Conservation (phyloP, 1,284 basidiomycete genomes). For the Cutaneotrichosporon daszewskae region DNA sequence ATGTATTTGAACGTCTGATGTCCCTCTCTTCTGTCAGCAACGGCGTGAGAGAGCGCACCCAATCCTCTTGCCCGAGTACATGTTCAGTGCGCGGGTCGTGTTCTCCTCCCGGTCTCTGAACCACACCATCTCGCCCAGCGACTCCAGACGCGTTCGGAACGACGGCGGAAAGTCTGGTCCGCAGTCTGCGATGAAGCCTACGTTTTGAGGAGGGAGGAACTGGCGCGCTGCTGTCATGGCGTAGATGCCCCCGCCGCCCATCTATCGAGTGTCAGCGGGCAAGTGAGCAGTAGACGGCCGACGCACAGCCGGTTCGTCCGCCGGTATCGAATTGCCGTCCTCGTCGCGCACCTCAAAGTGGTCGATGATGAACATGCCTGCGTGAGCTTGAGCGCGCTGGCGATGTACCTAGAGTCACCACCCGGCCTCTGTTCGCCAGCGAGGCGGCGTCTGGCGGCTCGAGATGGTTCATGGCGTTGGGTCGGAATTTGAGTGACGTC, state of each 20-base stretch:
- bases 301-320: conserved; percentile 39
- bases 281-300: not conserved
- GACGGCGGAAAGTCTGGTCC: conserved; percentile 68
- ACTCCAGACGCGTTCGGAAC: conserved; percentile 57
- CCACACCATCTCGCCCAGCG: conserved; percentile 67
- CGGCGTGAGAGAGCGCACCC: conserved; percentile 51
- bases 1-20: conserved; percentile 70
- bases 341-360: conserved; percentile 62
- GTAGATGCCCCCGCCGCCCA: conserved; percentile 85
- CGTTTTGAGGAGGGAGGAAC: conserved; percentile 43
- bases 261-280: conserved; percentile 52
- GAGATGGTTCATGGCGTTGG: too few relatives aligned
- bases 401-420: conserved; percentile 16
- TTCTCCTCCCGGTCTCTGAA: conserved; percentile 61
- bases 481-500: not conserved
- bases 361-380: conserved; percentile 87
- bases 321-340: conserved; percentile 53
- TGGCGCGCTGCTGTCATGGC: conserved; percentile 8
- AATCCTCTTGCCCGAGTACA: conserved; percentile 66
- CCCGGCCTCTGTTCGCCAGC: conserved; percentile 9
- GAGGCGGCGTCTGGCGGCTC: not conserved
- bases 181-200: conserved; percentile 79
- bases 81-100: conserved; percentile 68
- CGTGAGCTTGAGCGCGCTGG: not conserved
- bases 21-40: conserved; percentile 27